phyloP scores from a whole-genome alignment of 2,329 filamentous ascomycete species.

The Orbilia quercus region DNA sequence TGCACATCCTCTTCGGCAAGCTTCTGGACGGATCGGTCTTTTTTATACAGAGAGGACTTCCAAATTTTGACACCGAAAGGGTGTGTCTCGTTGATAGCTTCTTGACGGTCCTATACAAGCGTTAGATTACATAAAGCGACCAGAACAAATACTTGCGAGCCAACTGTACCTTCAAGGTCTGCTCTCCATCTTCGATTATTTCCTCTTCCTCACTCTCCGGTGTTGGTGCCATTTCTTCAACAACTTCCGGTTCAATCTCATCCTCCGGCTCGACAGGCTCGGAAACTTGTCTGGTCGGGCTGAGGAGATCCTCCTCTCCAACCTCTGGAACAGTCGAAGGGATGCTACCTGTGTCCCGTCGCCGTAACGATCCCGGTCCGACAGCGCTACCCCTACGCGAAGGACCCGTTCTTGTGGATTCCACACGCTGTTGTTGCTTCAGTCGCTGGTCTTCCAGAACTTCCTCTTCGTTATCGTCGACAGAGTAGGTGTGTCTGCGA shows the following conservation, averaged over 20 bases:
- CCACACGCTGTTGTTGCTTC: constrained; percentile 34
- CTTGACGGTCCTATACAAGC: constrained; percentile 78
- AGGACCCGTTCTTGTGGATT: constrained; percentile 12
- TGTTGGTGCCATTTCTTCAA: constrained; percentile 32
- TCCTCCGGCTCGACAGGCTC: constrained; percentile 28
- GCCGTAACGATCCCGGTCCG: constrained; percentile 27
- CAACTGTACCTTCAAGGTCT: constrained; percentile 37
- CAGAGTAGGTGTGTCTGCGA: constrained; percentile 46
- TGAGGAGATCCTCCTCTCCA: constrained; percentile 37
- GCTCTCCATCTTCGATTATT: constrained; percentile 39
- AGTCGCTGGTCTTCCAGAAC: constrained; percentile 40
- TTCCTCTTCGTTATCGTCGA: constrained; percentile 49
- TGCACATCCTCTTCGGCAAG: constrained; percentile 97
- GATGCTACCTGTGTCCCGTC: constrained; percentile 25
- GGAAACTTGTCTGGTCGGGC: constrained; percentile 25
- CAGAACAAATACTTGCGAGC: too few relatives aligned
- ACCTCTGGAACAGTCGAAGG: constrained; percentile 25
- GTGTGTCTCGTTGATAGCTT: constrained; percentile 98
- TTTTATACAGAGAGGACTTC: constrained; percentile 99
- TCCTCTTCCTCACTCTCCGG: constrained; percentile 41
- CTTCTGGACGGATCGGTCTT: constrained; percentile 93
- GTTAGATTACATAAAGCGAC: not conserved
- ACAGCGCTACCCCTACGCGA: constrained; percentile 14
- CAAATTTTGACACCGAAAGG: constrained; percentile 98
- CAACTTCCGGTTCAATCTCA: constrained; percentile 16